Percentiles rank a stretch among this genome's conserved stretches.
phyloP scores from a whole-genome alignment of 2,329 filamentous ascomycete species.

The Ophiocordyceps camponoti-rufipedis region DNA sequence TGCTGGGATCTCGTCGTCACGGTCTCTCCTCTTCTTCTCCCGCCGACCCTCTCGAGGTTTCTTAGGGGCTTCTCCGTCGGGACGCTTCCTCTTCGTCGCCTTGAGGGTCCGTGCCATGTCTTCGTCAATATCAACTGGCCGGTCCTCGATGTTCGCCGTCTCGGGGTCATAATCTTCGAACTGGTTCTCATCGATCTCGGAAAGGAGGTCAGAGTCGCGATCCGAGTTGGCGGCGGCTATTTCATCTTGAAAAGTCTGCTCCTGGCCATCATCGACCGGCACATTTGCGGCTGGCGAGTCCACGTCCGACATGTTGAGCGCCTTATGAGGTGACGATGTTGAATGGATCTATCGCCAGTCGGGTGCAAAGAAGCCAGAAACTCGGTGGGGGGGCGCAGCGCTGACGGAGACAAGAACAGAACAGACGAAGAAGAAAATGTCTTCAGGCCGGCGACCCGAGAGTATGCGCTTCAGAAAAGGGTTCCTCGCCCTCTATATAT shows the following conservation, averaged over 20 bases:
- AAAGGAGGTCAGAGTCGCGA: slow-evolving; percentile 40
- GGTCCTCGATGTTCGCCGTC: slow-evolving; percentile 43
- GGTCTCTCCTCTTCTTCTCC: slow-evolving; percentile 42
- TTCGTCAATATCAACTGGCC: slow-evolving; percentile 49
- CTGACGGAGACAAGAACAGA: too few species aligned
- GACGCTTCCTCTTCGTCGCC: slow-evolving; percentile 45
- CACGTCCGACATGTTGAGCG: slow-evolving; percentile 24
- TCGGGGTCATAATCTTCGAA: slow-evolving; percentile 52
- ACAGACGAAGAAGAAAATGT: too few species aligned
- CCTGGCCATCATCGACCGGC: slow-evolving; percentile 21
- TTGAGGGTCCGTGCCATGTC: slow-evolving; percentile 45
- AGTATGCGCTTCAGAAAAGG: too few species aligned
- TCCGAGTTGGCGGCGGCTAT: slow-evolving; percentile 27
- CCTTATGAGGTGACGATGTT: not conserved
- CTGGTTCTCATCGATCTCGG: slow-evolving; percentile 51
- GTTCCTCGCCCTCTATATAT: too few species aligned
- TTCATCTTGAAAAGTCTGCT: slow-evolving; percentile 23
- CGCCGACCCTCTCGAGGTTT: slow-evolving; percentile 60
- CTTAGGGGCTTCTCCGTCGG: slow-evolving; percentile 43
- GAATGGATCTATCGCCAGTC: not conserved
- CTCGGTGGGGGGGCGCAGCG: too few species aligned
- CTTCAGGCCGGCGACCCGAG: too few species aligned
- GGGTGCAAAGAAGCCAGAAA: not conserved
- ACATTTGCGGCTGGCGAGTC: slow-evolving; percentile 21
- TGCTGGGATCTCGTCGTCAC: slow-evolving; percentile 27